Evolutionary conservation across 2,329 filamentous ascomycete species (phyloP).

Genomic region (Pseudocercospora fuligena): DNA sequence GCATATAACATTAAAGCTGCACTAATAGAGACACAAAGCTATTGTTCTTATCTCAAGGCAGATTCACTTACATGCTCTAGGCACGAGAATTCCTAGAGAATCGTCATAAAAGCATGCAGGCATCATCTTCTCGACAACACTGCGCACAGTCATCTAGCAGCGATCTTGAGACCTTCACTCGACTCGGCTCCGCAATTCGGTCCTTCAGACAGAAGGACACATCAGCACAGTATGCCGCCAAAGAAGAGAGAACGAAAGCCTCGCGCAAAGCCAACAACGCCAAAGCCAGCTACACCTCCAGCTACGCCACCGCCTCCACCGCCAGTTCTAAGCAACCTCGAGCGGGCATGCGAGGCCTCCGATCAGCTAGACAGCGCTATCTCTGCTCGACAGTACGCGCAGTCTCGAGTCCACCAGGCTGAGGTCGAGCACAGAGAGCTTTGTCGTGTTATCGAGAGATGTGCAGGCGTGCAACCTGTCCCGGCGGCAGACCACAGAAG

Average conservation of each 20-base stretch:
- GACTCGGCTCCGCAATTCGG: background rate
- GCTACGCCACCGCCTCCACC: background rate
- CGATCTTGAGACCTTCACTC: background rate
- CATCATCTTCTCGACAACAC: background rate
- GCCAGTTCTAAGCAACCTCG: background rate
- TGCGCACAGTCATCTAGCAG: background rate
- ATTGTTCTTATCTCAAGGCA: background rate
- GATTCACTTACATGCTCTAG: background rate
- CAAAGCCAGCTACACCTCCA: background rate
- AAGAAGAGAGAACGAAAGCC: background rate
- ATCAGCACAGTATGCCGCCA: background rate
- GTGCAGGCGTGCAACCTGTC: background rate
- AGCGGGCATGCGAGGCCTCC: background rate
- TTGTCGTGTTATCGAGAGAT: background rate
- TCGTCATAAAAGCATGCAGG: background rate
- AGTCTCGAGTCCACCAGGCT: background rate
- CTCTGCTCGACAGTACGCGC: background rate
- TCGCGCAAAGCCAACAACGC: background rate
- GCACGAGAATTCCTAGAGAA: background rate
- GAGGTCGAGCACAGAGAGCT: background rate
- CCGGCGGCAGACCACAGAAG: background rate
- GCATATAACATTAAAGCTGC: background rate
- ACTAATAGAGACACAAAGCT: background rate
- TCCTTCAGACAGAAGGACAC: background rate
- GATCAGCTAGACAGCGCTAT: background rate